Evolutionary conservation across 1,284 basidiomycete species (phyloP).

Genomic region (Boletus subluridellus): DNA sequence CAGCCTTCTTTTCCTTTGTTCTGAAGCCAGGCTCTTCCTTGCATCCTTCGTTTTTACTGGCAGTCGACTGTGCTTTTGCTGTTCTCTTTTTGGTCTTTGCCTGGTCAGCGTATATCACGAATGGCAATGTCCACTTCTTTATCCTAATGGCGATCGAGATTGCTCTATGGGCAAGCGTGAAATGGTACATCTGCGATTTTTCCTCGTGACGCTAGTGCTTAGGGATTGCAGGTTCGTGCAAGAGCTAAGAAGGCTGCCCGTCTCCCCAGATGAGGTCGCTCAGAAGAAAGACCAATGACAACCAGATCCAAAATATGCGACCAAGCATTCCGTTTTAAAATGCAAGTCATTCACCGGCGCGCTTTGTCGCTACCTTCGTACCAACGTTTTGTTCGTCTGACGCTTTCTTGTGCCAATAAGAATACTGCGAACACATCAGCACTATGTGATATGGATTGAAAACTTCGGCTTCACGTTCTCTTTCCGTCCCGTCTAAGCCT

Average conservation of each 20-base stretch:
- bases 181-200: constrained; percentile 52
- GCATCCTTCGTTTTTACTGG: constrained; percentile 61
- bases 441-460: not conserved
- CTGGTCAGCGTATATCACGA: constrained; percentile 51
- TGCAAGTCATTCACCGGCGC: constrained; percentile 38
- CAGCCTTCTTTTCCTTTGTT: constrained; percentile 48
- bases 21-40: constrained; percentile 71
- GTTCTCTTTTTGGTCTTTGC: constrained; percentile 57
- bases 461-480: constrained; percentile 61
- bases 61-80: constrained; percentile 59
- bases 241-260: constrained; percentile 43
- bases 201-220: not conserved
- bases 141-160: constrained; percentile 60
- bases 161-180: constrained; percentile 70
- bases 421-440: constrained; percentile 57
- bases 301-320: constrained; percentile 3
- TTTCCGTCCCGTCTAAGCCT: constrained; percentile 83
- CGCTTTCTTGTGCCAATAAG: constrained; percentile 76
- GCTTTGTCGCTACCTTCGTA: constrained; percentile 67
- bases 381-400: constrained; percentile 75
- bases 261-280: constrained; percentile 16
- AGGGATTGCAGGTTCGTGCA: constrained; percentile 47
- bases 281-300: constrained; percentile 30
- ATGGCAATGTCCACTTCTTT: constrained; percentile 61
- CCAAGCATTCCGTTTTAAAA: not conserved